Evolutionary conservation across 441 rosid species (phyloP), one percentile per base, ranked within the genome.

Genomic region (Viola pubescens): DNA sequence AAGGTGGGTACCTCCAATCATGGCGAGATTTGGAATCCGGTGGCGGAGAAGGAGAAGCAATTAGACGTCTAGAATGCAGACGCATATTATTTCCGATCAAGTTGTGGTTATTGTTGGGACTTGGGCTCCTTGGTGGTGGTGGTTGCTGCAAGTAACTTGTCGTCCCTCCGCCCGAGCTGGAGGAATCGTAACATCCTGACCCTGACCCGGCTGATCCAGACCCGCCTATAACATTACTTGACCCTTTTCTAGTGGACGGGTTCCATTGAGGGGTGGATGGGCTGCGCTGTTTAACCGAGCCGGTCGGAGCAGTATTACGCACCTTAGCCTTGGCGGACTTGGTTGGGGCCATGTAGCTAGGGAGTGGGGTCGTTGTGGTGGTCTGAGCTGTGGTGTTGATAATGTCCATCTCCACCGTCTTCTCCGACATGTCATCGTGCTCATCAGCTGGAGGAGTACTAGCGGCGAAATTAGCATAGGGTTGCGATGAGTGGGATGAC

Each of bases 281-380:
- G 61, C 78, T 67, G 12, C 75, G 77, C 57, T 78, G 88, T 14
- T 50, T 52, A 16, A 37, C 52, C 37, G 9, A 41, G 58, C 50
- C 71, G 5, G 60, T 4, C 7, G 67, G 51, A 46, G 75, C 79
- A 13, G 79, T 85, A 51, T 64, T 45, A 44, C 96, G 81, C 6
- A 66, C 80, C 83, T 87, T 92, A 56, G 98, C 97, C 70, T 82
- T 89, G 13, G 98, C 96, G 0, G 98, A 92, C 48, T 83, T 79
- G 10, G 97, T 92, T 9, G 85, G 80, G 47, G 85, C 82, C 98
- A 92, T 89, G 72, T 88, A 89, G 66, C 98, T 92, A 0, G 96
- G 97, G 16, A 77, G 57, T 40, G 57, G 16, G 77, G 59, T 7
- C 63, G 79, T 60, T 51, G 73, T 60, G 0, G 76, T 14, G 59